Evolutionary conservation across 257 asterid genomes (phyloP).

Genomic region (Solanum chmielewskii): DNA sequence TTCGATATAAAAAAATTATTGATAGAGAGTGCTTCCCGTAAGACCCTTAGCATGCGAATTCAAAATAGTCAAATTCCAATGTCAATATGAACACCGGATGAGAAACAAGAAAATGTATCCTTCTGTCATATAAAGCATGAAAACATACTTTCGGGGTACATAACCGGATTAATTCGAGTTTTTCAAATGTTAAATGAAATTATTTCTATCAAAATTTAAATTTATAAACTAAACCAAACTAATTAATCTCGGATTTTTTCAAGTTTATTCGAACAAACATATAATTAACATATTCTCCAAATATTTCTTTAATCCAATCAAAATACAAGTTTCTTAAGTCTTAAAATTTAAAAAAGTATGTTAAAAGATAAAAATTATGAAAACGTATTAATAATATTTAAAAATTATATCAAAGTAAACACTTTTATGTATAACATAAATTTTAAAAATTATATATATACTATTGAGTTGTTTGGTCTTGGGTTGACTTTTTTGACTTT

Average conservation of each 20-base stretch:
- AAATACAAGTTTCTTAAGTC: neutral
- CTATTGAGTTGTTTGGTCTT: too few species aligned
- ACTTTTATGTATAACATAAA: neutral
- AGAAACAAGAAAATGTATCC: too few species aligned
- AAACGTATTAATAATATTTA: too few species aligned
- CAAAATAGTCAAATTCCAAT: neutral
- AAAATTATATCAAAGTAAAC: too few species aligned
- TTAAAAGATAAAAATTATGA: neutral
- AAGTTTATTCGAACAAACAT: neutral
- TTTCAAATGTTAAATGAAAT: neutral
- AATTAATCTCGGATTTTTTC: too few species aligned
- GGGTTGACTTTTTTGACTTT: neutral
- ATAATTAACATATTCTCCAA: neutral
- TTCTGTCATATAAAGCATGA: too few species aligned
- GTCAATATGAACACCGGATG: too few species aligned
- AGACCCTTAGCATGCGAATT: neutral
- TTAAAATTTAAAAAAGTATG: neutral
- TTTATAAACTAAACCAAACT: too few species aligned
- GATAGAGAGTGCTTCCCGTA: fast-evolving
- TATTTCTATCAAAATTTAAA: too few species aligned
- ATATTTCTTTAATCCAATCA: too few species aligned
- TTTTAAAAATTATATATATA: too few species aligned
- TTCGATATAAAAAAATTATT: too few species aligned
- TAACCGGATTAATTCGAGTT: fast-evolving
- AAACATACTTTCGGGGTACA: neutral